A percentile compares a stretch with the other conserved stretches of the same genome.
phyloP scores from a whole-genome alignment of 768 basidiomycete genomes.

The Mycena rebaudengoi region DNA sequence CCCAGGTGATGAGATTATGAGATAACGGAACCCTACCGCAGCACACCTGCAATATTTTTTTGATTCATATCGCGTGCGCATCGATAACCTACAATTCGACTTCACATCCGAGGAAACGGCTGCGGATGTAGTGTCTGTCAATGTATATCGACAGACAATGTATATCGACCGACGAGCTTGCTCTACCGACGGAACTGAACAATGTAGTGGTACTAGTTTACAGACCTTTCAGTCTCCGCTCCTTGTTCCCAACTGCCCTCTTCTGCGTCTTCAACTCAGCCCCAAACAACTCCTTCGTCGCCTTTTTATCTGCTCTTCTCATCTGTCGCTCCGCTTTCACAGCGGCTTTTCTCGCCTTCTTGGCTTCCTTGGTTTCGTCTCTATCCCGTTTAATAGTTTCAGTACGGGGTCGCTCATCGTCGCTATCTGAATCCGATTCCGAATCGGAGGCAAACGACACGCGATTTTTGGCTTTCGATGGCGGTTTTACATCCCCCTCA shows the following conservation, averaged over 20 bases:
- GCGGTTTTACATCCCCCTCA: slow-evolving; percentile 27
- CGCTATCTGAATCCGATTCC: slow-evolving; percentile 32
- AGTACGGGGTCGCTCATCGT: slow-evolving; percentile 26
- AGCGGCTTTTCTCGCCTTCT: slow-evolving; percentile 73
- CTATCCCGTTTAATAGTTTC: slow-evolving; percentile 75
- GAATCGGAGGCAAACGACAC: slow-evolving; percentile 34
- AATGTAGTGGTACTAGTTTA: slow-evolving; percentile 30
- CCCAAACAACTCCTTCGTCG: slow-evolving; percentile 67
- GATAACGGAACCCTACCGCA: too few relatives aligned
- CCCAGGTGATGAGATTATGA: too few relatives aligned
- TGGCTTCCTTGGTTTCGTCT: slow-evolving; percentile 80
- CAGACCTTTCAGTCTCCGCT: slow-evolving; percentile 55
- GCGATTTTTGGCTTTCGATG: slow-evolving; percentile 22
- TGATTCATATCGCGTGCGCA: too few relatives aligned
- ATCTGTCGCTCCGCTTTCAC: slow-evolving; percentile 72
- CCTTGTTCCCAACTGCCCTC: slow-evolving; percentile 56
- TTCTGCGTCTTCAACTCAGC: slow-evolving; percentile 71
- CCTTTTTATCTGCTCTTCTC: slow-evolving; percentile 74
- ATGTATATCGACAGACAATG: too few relatives aligned
- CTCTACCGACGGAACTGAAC: too few relatives aligned
- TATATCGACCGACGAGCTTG: too few relatives aligned
- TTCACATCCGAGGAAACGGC: too few relatives aligned
- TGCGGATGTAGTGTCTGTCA: too few relatives aligned
- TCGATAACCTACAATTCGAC: too few relatives aligned
- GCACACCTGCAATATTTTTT: too few relatives aligned